Base-by-base conservation (phyloP, 768 basidiomycete species). In the Boletus rubropictus region DNA sequence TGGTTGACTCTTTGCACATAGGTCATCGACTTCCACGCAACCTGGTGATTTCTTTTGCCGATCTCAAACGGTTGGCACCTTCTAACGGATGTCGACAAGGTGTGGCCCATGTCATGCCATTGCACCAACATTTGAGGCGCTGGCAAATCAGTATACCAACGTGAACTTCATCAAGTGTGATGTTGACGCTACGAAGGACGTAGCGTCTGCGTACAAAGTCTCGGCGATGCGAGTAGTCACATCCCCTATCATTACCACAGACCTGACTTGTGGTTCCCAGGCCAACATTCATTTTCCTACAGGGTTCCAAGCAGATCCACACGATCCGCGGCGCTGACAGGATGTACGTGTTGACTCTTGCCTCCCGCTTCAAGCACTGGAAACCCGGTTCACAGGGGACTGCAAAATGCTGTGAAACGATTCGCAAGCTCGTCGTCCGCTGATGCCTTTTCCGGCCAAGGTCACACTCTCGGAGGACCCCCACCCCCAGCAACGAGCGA, bases 11-110 rank as follows among this genome's bases (percentile, higher is more conserved):
- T n/a, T 12, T 39, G 34, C 18, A 25, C 45, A 20, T 39, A 88
- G 86, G 82, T 91, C 49, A 87, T 91, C 50, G 89, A 91, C 67
- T 91, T 91, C 59, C 86, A 89, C 63, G 89, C 89, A 46, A 77
- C 82, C 51, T 91, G 89, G 89, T 87, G 54, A 54, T 68, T 55
- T 34, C 6, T 48, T 29, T 51, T 41, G 12, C 22, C 39, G 36
- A 38, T 41, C 21, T 44, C 20, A 38, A n/a, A 17, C 44, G 17
- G 21, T 48, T 39, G 42, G n/a, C 34, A 28, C 2, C n/a, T 40
- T 46, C 50, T 61, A 37, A 48, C 25, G 35, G 7, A 40, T 47
- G 14, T 38, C 37, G 32, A 33, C 50, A 54, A 89, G 88, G 89
- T 91, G 89, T 74, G 82, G 85, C 2, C 89, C 89, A 29, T 92